Conservation (phyloP, 768 basidiomycete species). For the Leccinum sublutescens region DNA sequence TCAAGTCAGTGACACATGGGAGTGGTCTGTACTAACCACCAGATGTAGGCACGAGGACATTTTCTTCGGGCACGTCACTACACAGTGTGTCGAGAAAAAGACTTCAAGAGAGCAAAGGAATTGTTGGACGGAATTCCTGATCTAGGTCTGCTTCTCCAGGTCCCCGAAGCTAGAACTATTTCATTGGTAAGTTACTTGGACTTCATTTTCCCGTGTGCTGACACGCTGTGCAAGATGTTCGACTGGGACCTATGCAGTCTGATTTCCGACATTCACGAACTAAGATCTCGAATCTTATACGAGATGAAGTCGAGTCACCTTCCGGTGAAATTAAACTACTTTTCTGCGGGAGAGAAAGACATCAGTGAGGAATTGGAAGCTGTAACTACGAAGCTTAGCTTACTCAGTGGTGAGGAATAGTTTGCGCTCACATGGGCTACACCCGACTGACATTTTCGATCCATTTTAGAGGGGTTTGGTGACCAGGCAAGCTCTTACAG, state of each 20-base stretch:
- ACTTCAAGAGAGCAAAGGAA: neutral
- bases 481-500: constrained; percentile 1
- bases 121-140: neutral
- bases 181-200: constrained; percentile 5
- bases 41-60: constrained; percentile 2
- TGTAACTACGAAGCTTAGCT: constrained; percentile 6
- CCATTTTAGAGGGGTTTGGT: constrained; percentile 12
- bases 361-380: constrained; percentile 9
- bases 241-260: constrained; percentile 8
- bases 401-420: constrained; percentile 14
- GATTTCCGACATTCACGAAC: neutral
- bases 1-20: neutral
- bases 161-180: neutral
- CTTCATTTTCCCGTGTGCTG: neutral
- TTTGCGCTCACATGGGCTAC: neutral
- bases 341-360: neutral
- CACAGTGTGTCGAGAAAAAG: neutral
- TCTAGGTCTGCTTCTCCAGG: neutral
- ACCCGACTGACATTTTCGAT: neutral
- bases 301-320: neutral
- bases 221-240: constrained; percentile 11
- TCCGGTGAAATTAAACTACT: neutral
- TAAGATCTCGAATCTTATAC: neutral
- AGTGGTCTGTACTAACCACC: neutral
- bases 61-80: neutral